Evolutionary conservation across 331 rosid genomes (phyloP), one percentile per base, ranked within the genome.

Genomic region (Malus hybrid): DNA sequence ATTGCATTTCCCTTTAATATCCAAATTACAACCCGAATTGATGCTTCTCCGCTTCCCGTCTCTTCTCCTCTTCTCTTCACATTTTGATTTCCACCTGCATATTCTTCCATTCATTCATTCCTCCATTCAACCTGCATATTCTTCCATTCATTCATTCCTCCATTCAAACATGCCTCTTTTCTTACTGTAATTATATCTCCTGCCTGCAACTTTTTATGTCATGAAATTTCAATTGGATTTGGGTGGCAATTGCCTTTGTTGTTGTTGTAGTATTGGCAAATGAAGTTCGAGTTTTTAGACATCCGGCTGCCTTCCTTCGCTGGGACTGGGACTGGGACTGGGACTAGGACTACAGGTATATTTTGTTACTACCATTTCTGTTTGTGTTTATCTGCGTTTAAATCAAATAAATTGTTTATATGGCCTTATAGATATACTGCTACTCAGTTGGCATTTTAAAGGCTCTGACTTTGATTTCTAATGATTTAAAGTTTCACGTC

Each of bases 231-330:
- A 80, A 52, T 52, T 50, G 56, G 56, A 50, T 50, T 50, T 50
- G 56, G 78, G 42, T 86, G 87, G 72, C 61, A 74, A 8, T 50
- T 70, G 5, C 19, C 55, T 14, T 42, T 42, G 48, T 42, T 39
- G 46, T 33, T 33, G 36, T 39, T 15, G 56, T 14, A 6, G 78
- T 73, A 74, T 84, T 86, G 83, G 86, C 90, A 91, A 90, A 90
- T 93, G 98, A 83, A 80, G 89, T 86, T 80, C 73, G 50, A 84
- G 61, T 73, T 83, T 76, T 80, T 81, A 73, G 85, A 87, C 91
- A 89, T 89, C 95, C 85, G 81, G 79, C 80, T 80, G 78, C 80
- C 70, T 78, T 74, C 61, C 85, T 82, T 79, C 73, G 80, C 86
- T 77, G 67, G 78, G 46, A 8, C 46, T 39, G 29, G 46, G 48